Evolutionary conservation across 2,329 filamentous ascomycete species (phyloP).

Genomic region (Allantophomopsis lycopodina): DNA sequence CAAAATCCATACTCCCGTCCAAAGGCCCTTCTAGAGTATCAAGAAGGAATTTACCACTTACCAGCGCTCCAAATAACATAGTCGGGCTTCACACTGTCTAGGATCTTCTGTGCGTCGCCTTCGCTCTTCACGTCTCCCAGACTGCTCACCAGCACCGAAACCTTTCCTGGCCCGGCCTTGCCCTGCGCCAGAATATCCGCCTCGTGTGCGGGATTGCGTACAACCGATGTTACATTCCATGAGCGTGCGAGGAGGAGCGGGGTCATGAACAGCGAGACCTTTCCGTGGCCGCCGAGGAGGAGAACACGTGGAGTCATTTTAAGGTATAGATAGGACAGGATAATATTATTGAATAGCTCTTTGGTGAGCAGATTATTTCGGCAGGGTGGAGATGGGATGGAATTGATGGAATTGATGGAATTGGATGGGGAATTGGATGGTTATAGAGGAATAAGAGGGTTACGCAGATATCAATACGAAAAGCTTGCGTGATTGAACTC

Average conservation of each 20-base stretch:
- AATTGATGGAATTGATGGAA: too few species aligned
- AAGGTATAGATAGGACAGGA: neutral
- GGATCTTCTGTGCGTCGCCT: slow-evolving; percentile 44
- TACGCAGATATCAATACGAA: too few species aligned
- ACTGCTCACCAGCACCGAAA: slow-evolving; percentile 57
- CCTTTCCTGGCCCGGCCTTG: slow-evolving; percentile 36
- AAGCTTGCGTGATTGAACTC: too few species aligned
- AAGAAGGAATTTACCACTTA: too few species aligned
- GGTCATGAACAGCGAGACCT: slow-evolving; percentile 61
- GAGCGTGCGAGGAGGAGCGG: slow-evolving; percentile 60
- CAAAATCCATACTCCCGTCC: too few species aligned
- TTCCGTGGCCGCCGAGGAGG: slow-evolving; percentile 71
- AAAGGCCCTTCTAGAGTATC: neutral
- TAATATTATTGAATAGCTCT: neutral
- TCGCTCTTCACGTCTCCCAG: slow-evolving; percentile 57
- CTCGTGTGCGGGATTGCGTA: slow-evolving; percentile 59
- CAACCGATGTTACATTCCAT: slow-evolving; percentile 68
- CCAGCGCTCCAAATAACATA: slow-evolving; percentile 59
- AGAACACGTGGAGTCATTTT: slow-evolving; percentile 36
- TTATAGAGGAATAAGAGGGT: too few species aligned
- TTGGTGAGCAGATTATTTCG: neutral
- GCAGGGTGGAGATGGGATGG: too few species aligned
- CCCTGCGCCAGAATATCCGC: slow-evolving; percentile 41
- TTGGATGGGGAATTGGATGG: too few species aligned
- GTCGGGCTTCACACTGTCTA: slow-evolving; percentile 47